A percentile compares a stretch with the other conserved stretches of the same genome.
Conservation (phyloP, 129 eudicot species). For the Cynara cardunculus region DNA sequence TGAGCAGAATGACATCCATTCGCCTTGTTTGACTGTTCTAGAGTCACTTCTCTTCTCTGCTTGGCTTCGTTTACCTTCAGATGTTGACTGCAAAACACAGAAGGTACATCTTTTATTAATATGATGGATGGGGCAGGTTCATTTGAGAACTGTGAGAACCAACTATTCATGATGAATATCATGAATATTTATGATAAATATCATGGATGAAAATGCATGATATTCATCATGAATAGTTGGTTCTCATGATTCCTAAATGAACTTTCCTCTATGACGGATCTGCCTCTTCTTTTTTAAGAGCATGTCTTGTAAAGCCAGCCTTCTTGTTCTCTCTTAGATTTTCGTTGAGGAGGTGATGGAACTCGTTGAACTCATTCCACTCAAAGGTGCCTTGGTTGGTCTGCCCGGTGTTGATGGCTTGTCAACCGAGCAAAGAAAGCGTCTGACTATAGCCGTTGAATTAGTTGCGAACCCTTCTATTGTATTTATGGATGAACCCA, state of each 20-base stretch:
- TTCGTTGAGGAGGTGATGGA: conserved; percentile 98
- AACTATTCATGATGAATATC: background rate
- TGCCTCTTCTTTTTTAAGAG: background rate
- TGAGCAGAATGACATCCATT: conserved; percentile 96
- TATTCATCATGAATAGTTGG: background rate
- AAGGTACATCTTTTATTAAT: conserved; percentile 40
- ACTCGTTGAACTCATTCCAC: conserved; percentile 85
- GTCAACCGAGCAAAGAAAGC: conserved; percentile 96
- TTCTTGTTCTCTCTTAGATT: conserved; percentile 49
- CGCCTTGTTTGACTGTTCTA: conserved; percentile 89
- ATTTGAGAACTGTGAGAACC: background rate
- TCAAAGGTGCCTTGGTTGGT: conserved; percentile 89
- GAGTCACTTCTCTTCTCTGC: conserved; percentile 97
- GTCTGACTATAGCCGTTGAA: conserved; percentile 94
- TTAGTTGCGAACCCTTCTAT: conserved; percentile 96
- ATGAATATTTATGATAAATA: background rate
- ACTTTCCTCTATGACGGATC: background rate
- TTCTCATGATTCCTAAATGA: background rate
- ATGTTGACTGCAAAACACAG: conserved; percentile 76
- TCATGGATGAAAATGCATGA: no score
- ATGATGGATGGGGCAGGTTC: background rate
- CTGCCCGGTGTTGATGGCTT: conserved; percentile 97
- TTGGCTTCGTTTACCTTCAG: conserved; percentile 89
- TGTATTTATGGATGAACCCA: conserved; percentile 98
- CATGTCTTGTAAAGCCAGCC: background rate